A percentile compares a stretch with the other conserved stretches of the same genome.
These are phyloP conservation scores for Diplotaxis tenuifolia DNA, from an alignment of 345 rosid genomes.

Conservation along the genomic window DNA sequence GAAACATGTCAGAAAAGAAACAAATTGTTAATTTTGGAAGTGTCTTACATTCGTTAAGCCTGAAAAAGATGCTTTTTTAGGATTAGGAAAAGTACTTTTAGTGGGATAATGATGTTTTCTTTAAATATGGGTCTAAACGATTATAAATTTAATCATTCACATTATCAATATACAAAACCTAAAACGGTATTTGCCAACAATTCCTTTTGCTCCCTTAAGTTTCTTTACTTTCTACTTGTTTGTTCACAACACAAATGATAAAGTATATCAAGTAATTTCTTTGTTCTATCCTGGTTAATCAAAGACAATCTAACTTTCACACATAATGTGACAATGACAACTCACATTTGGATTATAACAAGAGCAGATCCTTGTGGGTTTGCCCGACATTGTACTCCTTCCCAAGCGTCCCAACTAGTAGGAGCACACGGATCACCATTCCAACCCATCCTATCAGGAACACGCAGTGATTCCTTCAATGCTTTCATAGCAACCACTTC, in stretches of 20 bases:
- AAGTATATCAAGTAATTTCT: neutral
- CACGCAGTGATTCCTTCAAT: constrained; percentile 76
- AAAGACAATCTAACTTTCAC: neutral
- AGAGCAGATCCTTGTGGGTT: constrained; percentile 65
- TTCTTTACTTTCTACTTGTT: too few species aligned
- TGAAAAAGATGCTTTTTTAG: too few species aligned
- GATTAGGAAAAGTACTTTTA: too few species aligned
- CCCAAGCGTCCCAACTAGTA: constrained; percentile 98
- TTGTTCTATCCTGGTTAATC: neutral
- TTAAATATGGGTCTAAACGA: too few species aligned
- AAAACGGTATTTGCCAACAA: too few species aligned
- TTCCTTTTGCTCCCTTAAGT: too few species aligned
- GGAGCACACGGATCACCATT: constrained; percentile 99
- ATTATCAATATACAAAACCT: too few species aligned
- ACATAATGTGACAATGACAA: neutral
- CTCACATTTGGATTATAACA: constrained; percentile 86
- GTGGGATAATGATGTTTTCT: too few species aligned
- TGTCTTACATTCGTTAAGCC: too few species aligned
- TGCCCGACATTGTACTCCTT: constrained; percentile 81
- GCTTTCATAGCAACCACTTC: constrained; percentile 87
- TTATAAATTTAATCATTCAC: too few species aligned
- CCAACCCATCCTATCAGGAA: constrained; percentile 99
- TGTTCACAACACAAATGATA: too few species aligned
- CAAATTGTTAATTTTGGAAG: too few species aligned
- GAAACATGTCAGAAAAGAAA: constrained; percentile 25